Percentiles rank a stretch among this genome's conserved stretches.
Evolutionary conservation across 2,329 filamentous ascomycete genomes (phyloP).

Genomic region (Aspergillus nomiae): DNA sequence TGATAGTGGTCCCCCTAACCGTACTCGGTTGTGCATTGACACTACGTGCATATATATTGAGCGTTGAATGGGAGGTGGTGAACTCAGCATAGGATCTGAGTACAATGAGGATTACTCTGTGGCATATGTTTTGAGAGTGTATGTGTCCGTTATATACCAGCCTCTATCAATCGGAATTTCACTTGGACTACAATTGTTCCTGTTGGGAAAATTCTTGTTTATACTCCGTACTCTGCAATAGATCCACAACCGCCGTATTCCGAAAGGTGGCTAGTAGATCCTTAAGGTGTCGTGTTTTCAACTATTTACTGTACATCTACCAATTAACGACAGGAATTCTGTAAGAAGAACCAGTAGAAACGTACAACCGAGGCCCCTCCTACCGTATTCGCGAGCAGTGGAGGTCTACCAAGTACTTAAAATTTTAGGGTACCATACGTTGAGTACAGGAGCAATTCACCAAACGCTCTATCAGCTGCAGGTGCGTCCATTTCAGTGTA

Average conservation of each 20-base stretch:
- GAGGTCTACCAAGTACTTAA: constrained; percentile 1
- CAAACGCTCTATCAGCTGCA: background rate
- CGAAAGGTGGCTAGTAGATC: background rate
- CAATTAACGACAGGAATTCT: background rate
- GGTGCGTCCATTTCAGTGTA: background rate
- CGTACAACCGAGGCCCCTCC: background rate
- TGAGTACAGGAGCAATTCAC: background rate
- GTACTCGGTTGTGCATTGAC: background rate
- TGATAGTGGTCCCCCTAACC: background rate
- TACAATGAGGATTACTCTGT: background rate
- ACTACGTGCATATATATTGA: background rate
- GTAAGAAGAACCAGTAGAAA: background rate
- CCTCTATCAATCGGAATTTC: background rate
- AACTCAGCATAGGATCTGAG: background rate
- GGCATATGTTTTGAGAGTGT: background rate
- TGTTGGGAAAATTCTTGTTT: background rate
- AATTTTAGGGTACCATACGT: background rate
- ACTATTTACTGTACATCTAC: background rate
- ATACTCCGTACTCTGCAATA: background rate
- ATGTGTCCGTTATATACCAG: background rate
- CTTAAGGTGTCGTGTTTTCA: background rate
- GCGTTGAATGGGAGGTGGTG: background rate
- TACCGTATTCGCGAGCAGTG: constrained; percentile 1
- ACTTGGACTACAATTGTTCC: background rate
- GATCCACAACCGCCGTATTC: background rate